These are phyloP conservation scores for Tuber aestivum DNA, from an alignment of 495 filamentous ascomycete genomes.

Conservation along the genomic window DNA sequence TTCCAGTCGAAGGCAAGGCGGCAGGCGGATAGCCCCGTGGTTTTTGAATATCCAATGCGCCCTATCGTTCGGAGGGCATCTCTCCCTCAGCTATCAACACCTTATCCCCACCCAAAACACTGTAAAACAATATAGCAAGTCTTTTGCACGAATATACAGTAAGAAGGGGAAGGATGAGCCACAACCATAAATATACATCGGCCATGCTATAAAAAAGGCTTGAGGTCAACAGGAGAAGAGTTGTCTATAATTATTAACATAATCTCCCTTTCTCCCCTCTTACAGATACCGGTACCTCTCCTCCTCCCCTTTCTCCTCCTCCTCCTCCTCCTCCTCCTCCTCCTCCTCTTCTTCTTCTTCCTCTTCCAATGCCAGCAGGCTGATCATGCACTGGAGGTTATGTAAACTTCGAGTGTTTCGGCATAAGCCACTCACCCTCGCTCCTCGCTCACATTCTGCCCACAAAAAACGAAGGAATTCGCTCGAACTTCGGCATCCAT, in stretches of 20 bases:
- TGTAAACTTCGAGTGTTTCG: neutral
- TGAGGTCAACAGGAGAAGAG: neutral
- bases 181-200: neutral
- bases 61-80: neutral
- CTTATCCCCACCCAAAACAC: neutral
- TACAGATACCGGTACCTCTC: no score
- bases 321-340: neutral
- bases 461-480: neutral
- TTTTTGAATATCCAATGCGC: neutral
- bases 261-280: neutral
- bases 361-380: neutral
- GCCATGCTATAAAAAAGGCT: neutral
- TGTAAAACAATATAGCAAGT: neutral
- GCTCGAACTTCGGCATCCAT: neutral
- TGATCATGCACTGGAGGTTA: neutral
- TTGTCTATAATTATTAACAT: neutral
- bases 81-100: neutral
- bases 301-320: neutral
- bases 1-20: neutral
- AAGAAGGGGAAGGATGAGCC: neutral
- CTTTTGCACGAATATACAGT: neutral
- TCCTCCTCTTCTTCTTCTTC: neutral
- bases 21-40: constrained; percentile 3
- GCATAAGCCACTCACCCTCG: neutral
- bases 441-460: neutral